Conservation (phyloP, 1,284 basidiomycete genomes). For the Malassezia vespertilionis region DNA sequence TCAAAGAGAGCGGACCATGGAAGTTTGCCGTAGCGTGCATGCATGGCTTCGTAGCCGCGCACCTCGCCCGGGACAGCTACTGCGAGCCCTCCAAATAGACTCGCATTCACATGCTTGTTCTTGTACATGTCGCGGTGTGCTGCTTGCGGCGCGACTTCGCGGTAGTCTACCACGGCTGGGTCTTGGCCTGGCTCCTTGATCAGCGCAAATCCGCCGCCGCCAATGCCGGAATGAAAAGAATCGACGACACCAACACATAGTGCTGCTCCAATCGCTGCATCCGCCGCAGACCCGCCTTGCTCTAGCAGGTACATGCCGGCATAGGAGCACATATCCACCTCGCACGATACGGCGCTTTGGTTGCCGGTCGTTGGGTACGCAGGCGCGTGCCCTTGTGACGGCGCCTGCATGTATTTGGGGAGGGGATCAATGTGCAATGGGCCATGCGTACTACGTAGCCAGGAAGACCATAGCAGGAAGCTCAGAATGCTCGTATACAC, state of each 20-base stretch:
- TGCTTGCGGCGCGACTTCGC: slow-evolving; percentile 48
- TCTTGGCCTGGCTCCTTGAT: slow-evolving; percentile 22
- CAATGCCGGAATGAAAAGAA: slow-evolving; percentile 49
- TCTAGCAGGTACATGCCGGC: slow-evolving; percentile 48
- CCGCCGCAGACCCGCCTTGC: slow-evolving; percentile 49
- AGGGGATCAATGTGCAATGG: background rate
- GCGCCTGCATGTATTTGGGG: slow-evolving; percentile 19
- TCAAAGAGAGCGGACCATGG: slow-evolving; percentile 38
- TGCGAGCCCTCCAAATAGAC: slow-evolving; percentile 34
- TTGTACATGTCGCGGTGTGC: slow-evolving; percentile 48
- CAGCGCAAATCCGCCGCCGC: slow-evolving; percentile 45
- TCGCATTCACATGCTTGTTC: slow-evolving; percentile 8
- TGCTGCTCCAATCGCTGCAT: slow-evolving; percentile 45
- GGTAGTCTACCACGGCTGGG: slow-evolving; percentile 49
- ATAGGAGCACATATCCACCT: slow-evolving; percentile 49
- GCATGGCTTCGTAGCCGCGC: slow-evolving; percentile 42
- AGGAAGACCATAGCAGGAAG: background rate
- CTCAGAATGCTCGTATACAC: no score
- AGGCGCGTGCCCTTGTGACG: slow-evolving; percentile 29
- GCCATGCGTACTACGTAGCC: background rate
- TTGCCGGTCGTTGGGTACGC: slow-evolving; percentile 23
- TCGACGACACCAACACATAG: slow-evolving; percentile 49
- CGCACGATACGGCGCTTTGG: slow-evolving; percentile 37
- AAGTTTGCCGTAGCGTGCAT: slow-evolving; percentile 41
- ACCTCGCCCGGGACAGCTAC: slow-evolving; percentile 47